phyloP scores from a whole-genome alignment of 805 yeast species.

The Saturnispora sanitii region DNA sequence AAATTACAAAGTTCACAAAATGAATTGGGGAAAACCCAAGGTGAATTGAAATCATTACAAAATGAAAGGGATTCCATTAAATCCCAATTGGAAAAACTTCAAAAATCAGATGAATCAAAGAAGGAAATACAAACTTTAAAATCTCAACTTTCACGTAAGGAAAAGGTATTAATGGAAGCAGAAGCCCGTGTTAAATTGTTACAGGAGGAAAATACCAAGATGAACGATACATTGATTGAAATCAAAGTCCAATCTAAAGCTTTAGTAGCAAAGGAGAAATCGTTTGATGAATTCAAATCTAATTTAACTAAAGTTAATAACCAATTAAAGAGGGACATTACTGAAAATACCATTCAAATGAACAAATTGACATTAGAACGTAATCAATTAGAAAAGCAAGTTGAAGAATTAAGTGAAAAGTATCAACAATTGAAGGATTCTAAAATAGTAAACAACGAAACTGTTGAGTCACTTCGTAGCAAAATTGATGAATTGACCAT shows the following conservation, averaged over 20 bases:
- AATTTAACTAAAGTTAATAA: constrained; percentile 36
- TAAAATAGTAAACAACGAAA: constrained; percentile 26
- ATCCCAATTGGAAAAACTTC: constrained; percentile 28
- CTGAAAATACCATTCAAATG: constrained; percentile 29
- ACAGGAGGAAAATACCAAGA: constrained; percentile 31
- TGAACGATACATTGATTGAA: constrained; percentile 31
- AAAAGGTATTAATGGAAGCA: constrained; percentile 30
- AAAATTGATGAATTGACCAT: constrained; percentile 65
- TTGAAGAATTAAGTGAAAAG: constrained; percentile 32
- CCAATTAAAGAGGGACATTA: constrained; percentile 23
- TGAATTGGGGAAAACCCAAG: constrained; percentile 18
- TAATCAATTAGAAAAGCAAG: constrained; percentile 30
- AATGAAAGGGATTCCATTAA: constrained; percentile 28
- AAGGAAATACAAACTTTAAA: constrained; percentile 39
- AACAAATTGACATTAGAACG: constrained; percentile 35
- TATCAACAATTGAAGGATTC: constrained; percentile 28
- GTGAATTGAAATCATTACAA: constrained; percentile 22
- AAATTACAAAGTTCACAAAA: constrained; percentile 16
- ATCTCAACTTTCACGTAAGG: constrained; percentile 36
- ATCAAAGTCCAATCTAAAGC: constrained; percentile 34
- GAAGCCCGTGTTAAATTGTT: constrained; percentile 29
- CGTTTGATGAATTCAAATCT: constrained; percentile 31
- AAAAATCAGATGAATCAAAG: constrained; percentile 34
- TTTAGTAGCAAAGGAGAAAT: constrained; percentile 28
- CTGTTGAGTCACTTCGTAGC: constrained; percentile 42